Percentiles rank a stretch among this genome's conserved stretches.
phyloP scores from a whole-genome alignment of 371 early-diverging fungal genomes.

The Saksenaea oblongispora region DNA sequence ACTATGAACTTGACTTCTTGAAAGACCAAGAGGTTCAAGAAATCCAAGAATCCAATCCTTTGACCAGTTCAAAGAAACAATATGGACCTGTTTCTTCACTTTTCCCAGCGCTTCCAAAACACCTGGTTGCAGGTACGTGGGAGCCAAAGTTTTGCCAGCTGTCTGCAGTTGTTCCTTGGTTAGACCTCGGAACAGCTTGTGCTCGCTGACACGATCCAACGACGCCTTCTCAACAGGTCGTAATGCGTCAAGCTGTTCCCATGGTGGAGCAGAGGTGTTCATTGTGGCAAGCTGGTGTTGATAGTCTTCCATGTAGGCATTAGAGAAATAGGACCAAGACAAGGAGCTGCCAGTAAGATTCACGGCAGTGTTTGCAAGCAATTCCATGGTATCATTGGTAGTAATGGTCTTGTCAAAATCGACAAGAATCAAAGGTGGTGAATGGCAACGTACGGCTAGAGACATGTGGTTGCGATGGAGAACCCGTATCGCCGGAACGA shows the following conservation, averaged over 20 bases:
- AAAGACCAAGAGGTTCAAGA: conserved; percentile 13
- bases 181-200: conserved; percentile 32
- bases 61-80: conserved; percentile 48
- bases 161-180: conserved; percentile 18
- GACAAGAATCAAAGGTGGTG: conserved; percentile 24
- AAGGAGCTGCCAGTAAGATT: background rate
- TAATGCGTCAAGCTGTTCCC: conserved; percentile 21
- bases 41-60: conserved; percentile 51
- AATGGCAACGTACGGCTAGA: background rate
- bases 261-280: background rate
- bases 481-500: background rate
- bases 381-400: conserved; percentile 33
- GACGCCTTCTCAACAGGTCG: conserved; percentile 33
- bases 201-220: conserved; percentile 23
- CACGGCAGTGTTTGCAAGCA: conserved; percentile 33
- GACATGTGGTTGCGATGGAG: background rate
- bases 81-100: conserved; percentile 13
- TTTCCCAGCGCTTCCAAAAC: conserved; percentile 16
- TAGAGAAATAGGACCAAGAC: conserved; percentile 38
- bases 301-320: conserved; percentile 41
- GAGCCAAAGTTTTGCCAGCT: conserved; percentile 4
- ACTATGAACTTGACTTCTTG: conserved; percentile 24
- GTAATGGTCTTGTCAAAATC: conserved; percentile 52
- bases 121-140: conserved; percentile 15
- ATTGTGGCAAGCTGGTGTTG: conserved; percentile 7